Base-by-base conservation (phyloP, 768 basidiomycete genomes). In the Goffeauzyma gilvescens region DNA sequence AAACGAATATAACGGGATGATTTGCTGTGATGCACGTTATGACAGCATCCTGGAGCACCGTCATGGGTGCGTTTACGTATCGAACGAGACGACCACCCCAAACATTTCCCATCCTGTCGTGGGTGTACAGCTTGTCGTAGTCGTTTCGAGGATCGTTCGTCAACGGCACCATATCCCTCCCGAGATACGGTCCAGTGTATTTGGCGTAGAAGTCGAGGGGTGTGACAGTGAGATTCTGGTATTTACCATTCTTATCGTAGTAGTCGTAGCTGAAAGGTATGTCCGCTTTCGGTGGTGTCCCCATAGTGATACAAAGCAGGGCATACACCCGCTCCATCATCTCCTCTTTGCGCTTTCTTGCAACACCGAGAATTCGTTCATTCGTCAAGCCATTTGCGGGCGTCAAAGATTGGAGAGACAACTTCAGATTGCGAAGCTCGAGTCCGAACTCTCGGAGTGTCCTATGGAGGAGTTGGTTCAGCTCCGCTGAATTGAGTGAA, bases 391-490 rank as follows among this genome's bases (percentile, higher is more conserved):
- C 7, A 32, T 25, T 6, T n/a, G 43, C 44, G 10, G 67, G 61
- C 25, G 68, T 69, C 22, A 84, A 70, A 9, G 72, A 70, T 8
- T 68, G 55, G 27, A n/a, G n/a, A n/a, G n/a, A n/a, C n/a, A n/a
- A n/a, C n/a, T 72, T 67, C 17, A 81, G 69, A 10, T 63, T 59
- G 20, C 90, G 80, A 24, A 96, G 75, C 48, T 78, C 74, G 38
- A 93, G 70, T 5, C 81, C 77, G 60, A 87, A 79, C 66, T 95
- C 87, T 48, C 90, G 78, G 30, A 95, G 75, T 67, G 87, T 87
- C 48, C 76, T 75, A 67, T 84, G 85, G 48, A 96, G 69, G 38
- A 96, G 71, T 5, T 63, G 59, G 63, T 90, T 81, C 50, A 96
- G 64, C 5, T 78, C 74, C 13, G 67, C 54, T 3, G 83, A 79